phyloP scores from a whole-genome alignment of 768 basidiomycete genomes.

The Leccinum obscurum region DNA sequence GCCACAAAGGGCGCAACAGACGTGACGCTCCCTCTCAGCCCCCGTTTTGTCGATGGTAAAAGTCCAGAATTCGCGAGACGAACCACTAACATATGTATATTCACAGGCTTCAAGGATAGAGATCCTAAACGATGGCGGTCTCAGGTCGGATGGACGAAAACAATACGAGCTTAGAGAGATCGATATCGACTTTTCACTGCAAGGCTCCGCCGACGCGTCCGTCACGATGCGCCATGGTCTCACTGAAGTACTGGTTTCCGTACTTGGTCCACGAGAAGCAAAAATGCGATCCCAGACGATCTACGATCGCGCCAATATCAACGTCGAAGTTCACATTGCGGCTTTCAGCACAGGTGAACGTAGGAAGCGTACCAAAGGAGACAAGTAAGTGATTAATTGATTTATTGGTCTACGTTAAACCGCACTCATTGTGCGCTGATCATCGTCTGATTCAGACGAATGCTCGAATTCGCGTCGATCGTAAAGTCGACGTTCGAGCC shows the following conservation, averaged over 20 bases:
- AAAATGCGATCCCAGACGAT: slow-evolving; percentile 75
- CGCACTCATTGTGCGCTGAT: not conserved
- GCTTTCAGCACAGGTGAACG: slow-evolving; percentile 86
- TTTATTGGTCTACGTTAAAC: not conserved
- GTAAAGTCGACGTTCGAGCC: slow-evolving; percentile 97
- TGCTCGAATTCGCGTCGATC: slow-evolving; percentile 81
- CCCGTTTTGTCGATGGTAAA: slow-evolving; percentile 8
- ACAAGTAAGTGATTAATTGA: slow-evolving; percentile 67
- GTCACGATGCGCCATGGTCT: slow-evolving; percentile 85
- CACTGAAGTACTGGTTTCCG: slow-evolving; percentile 83
- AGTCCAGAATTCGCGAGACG: not conserved
- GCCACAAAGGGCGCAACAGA: no score
- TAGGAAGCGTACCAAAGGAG: slow-evolving; percentile 72
- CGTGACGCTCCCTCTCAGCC: no score
- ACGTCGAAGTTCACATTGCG: slow-evolving; percentile 85
- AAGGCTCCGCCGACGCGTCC: slow-evolving; percentile 82
- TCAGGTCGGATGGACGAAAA: slow-evolving; percentile 90
- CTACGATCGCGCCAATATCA: slow-evolving; percentile 86
- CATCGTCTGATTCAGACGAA: slow-evolving; percentile 53
- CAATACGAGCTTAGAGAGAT: slow-evolving; percentile 89
- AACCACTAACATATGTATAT: not conserved
- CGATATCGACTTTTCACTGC: slow-evolving; percentile 71
- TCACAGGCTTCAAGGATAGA: slow-evolving; percentile 57
- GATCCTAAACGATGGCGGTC: slow-evolving; percentile 81
- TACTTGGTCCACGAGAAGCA: slow-evolving; percentile 92